Percentiles rank a stretch among this genome's conserved stretches.
Conservation (phyloP, 345 rosid genomes). For the Rhizophora mangle region DNA sequence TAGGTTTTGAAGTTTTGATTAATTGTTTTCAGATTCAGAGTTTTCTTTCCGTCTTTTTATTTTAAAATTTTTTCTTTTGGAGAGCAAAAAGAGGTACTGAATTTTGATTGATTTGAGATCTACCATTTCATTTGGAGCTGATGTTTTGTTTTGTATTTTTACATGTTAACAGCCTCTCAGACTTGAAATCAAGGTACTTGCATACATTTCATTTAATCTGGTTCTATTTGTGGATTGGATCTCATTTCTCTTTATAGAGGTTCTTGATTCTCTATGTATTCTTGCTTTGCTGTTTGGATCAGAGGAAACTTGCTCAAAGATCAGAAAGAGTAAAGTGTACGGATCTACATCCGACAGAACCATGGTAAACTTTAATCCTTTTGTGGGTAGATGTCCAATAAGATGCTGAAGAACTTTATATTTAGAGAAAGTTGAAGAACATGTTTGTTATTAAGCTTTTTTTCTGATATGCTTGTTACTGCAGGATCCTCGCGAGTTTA, state of each 20-base stretch:
- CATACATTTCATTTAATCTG: background rate
- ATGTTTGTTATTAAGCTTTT: constrained; percentile 1
- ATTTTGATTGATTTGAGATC: constrained; percentile 15
- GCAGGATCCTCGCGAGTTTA: constrained; percentile 51
- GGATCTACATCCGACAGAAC: constrained; percentile 54
- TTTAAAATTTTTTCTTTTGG: background rate
- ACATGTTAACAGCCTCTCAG: constrained; percentile 45
- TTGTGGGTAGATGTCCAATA: background rate
- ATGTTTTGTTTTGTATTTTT: background rate
- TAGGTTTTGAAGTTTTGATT: background rate
- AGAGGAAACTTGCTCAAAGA: constrained; percentile 54
- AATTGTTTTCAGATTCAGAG: background rate
- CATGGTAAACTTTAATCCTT: constrained; percentile 34
- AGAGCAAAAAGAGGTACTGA: background rate
- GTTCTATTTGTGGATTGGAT: constrained; percentile 2
- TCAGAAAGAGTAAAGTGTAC: constrained; percentile 56
- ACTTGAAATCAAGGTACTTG: constrained; percentile 52
- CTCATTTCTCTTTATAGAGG: background rate
- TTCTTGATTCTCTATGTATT: constrained; percentile 1
- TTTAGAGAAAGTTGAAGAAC: background rate
- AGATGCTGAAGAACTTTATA: background rate
- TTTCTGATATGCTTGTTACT: constrained; percentile 14
- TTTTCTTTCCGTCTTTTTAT: background rate
- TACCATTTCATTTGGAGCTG: constrained; percentile 17
- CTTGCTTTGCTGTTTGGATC: constrained; percentile 10